Evolutionary conservation across 2,329 filamentous ascomycete genomes (phyloP), one percentile per base, ranked within the genome.

Genomic region (Penicillium occitanis): DNA sequence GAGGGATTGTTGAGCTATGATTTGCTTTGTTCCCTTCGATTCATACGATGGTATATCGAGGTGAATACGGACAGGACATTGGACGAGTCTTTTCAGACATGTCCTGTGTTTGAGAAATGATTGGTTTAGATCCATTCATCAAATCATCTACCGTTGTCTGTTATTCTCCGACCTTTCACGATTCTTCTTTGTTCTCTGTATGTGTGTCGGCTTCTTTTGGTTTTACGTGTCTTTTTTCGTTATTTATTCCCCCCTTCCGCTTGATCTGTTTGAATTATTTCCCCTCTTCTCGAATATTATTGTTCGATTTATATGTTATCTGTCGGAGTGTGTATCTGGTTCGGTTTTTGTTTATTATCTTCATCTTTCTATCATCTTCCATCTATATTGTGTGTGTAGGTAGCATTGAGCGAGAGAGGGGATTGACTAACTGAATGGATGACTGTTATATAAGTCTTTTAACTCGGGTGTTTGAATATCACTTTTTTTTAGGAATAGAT

Each of bases 381-480:
- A 60, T 40, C 57, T 46, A 51, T 53, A 51, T 50, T 58, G 62
- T 64, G 48, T 44, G 61, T 63, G 61, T 55, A 57, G 22, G 61
- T 63, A 57, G 61, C 50, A 57, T 35, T 25, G 25, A 48, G 25
- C 25, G 58, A 57, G 28, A 59, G 40, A 25, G 37, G 35, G 48
- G 28, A 57, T 53, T 53, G 44, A 50, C n/a, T 53, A 11, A 51
- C 30, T 57, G 37, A 25, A 59, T 59, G 35, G 22, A 60, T 30
- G 40, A 37, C 35, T 60, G 10, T 30, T 60, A 60, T 46, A 60
- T 46, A 35, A 55, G 10, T 35, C 28, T 55, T 55, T 35, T 10
- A 22, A 35, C 17, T n/a, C 14, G 7, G 28, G 25, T 30, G 25
- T 33, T 53, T 53, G 7, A 53, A 53, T 53, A 33, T 53, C 50